Evolutionary conservation across 1,139 yeast genomes (phyloP), one percentile per base, ranked within the genome.

Genomic region (Candida neerlandica): DNA sequence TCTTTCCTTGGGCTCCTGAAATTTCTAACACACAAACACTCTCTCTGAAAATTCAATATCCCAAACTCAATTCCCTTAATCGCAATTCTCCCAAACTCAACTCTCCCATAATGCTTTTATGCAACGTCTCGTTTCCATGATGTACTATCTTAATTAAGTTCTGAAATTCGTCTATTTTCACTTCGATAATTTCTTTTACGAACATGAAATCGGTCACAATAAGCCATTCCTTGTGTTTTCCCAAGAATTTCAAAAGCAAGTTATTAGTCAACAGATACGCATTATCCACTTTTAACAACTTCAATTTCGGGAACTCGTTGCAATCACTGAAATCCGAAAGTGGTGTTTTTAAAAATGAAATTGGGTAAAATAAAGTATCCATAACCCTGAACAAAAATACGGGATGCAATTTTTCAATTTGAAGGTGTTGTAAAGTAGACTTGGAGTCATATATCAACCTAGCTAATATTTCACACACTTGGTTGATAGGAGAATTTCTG

Each of bases 211-310:
- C 48, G 16, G 19, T 14, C 4, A 48, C 21, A 12, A 44, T 15
- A 9, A 45, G 14, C 14, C 32, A 21, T 3, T 29, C 35, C 34
- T 43, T 39, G n/a, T 26, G 7, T 15, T 15, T 21, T 3, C 51
- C 51, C 18, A 48, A 35, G 11, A 48, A 39, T 27, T 48, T 48
- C 9, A 37, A 21, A 21, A 48, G 34, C 16, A 45, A 2, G 12
- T 48, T 38, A 29, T 42, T 33, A 1, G 45, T 37, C 32, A 48
- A 45, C 45, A 41, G 51, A 21, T 48, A 48, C 1, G 33, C n/a
- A 30, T 48, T 48, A 40, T 48, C 51, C 14, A 48, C 26, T 33
- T 30, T 39, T 5, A 44, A 14, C 5, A 39, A 39, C 14, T 16
- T 30, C 45, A 46, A 46, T 12, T 16, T 33, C 1, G 49, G 49